These are phyloP conservation scores for Suillus weaverae DNA, from an alignment of 768 basidiomycete genomes.

Conservation along the genomic window DNA sequence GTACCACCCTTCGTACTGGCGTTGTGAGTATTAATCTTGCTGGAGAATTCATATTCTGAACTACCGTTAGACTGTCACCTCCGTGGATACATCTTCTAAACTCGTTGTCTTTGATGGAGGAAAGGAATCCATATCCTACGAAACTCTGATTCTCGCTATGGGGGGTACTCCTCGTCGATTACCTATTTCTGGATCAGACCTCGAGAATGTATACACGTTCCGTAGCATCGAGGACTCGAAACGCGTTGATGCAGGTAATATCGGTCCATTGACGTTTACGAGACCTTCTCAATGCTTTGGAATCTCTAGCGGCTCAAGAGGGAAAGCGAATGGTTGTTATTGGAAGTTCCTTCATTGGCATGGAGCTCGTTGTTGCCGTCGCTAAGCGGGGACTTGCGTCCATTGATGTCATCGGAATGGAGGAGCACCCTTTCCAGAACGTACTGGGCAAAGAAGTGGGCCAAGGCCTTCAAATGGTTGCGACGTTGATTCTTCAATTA, in stretches of 20 bases:
- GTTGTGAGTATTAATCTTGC: conserved; percentile 40
- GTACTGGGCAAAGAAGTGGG: conserved; percentile 83
- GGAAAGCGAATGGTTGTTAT: conserved; percentile 79
- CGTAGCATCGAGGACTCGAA: conserved; percentile 69
- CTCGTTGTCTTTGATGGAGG: conserved; percentile 59
- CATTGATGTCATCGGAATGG: conserved; percentile 84
- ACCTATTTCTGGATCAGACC: conserved; percentile 72
- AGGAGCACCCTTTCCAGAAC: conserved; percentile 76
- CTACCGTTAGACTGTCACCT: conserved; percentile 58
- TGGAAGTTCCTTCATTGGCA: conserved; percentile 88
- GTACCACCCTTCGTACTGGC: conserved; percentile 61
- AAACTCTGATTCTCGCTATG: conserved; percentile 76
- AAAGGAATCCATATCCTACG: conserved; percentile 65
- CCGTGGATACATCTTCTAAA: conserved; percentile 62
- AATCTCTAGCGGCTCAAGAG: conserved; percentile 55
- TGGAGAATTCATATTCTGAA: conserved; percentile 7
- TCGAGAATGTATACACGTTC: conserved; percentile 77
- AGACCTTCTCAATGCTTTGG: conserved; percentile 3
- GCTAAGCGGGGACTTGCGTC: conserved; percentile 74
- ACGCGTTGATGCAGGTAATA: conserved; percentile 66
- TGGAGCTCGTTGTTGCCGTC: conserved; percentile 85
- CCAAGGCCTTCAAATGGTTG: conserved; percentile 70
- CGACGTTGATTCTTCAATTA: conserved; percentile 1
- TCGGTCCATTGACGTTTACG: not conserved
- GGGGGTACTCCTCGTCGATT: conserved; percentile 74